Evolutionary conservation across 495 filamentous ascomycete genomes (phyloP).

Genomic region (Penicillium cosmopolitanum): DNA sequence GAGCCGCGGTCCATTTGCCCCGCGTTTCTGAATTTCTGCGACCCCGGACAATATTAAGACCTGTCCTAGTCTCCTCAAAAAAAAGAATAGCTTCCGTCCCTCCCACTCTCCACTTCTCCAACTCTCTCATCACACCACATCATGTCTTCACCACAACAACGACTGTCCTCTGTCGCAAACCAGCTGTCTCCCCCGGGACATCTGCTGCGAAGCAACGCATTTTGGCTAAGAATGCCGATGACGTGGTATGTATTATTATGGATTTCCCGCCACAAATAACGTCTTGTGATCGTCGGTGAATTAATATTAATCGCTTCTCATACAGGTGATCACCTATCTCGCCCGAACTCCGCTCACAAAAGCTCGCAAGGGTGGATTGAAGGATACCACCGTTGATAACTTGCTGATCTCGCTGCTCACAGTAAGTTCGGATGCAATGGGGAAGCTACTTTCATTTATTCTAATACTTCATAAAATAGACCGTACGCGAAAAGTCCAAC

Average conservation of each 20-base stretch:
- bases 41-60: slow-evolving; percentile 9
- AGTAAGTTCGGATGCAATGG: slow-evolving; percentile 44
- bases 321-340: slow-evolving; percentile 81
- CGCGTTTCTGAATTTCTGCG: slow-evolving; percentile 11
- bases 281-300: slow-evolving; percentile 1
- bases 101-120: background rate
- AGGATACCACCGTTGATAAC: slow-evolving; percentile 85
- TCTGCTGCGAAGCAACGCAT: slow-evolving; percentile 38
- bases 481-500: slow-evolving; percentile 69
- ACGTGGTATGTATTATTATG: slow-evolving; percentile 39
- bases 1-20: slow-evolving; percentile 24
- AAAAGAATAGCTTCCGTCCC: too few relatives aligned
- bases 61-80: background rate
- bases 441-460: background rate
- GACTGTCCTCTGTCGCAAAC: slow-evolving; percentile 44
- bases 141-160: slow-evolving; percentile 51
- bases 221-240: slow-evolving; percentile 46
- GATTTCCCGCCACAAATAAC: background rate
- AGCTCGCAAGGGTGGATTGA: slow-evolving; percentile 82
- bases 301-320: background rate
- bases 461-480: slow-evolving; percentile 20
- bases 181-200: slow-evolving; percentile 39
- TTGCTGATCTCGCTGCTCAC: slow-evolving; percentile 78
- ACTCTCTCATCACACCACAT: slow-evolving; percentile 9
- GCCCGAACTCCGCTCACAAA: slow-evolving; percentile 80